A percentile compares a stretch with the other conserved stretches of the same genome.
Evolutionary conservation across 2,329 filamentous ascomycete species (phyloP).

Genomic region (Colletotrichum camelliae): DNA sequence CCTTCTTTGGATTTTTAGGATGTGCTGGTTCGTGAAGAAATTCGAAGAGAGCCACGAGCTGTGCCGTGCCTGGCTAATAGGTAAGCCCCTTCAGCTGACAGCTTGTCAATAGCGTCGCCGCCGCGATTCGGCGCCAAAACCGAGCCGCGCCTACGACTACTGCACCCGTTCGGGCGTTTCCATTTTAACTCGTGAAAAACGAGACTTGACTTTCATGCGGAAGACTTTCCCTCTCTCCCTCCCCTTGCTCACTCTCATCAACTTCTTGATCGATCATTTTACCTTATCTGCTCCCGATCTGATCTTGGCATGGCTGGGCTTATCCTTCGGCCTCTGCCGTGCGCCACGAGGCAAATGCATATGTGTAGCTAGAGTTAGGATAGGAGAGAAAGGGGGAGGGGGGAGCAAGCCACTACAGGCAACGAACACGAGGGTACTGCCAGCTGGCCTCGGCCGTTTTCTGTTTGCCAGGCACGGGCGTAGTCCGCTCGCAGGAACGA

Average conservation of each 20-base stretch:
- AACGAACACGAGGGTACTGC: not conserved
- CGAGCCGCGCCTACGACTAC: not conserved
- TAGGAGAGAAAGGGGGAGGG: not conserved
- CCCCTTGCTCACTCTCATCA: not conserved
- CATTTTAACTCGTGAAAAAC: not conserved
- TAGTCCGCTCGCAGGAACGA: not conserved
- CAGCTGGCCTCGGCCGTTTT: not conserved
- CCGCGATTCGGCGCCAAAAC: not conserved
- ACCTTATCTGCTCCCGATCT: not conserved
- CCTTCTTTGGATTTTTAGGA: not conserved
- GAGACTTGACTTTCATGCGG: not conserved
- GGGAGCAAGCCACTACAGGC: not conserved
- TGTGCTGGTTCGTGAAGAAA: not conserved
- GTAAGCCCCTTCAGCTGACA: not conserved
- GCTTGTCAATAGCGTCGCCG: slow-evolving; percentile 16
- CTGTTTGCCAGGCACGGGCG: not conserved
- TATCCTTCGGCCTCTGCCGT: slow-evolving; percentile 11
- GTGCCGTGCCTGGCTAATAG: not conserved
- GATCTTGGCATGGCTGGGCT: not conserved
- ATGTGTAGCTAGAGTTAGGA: not conserved
- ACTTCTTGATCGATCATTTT: not conserved
- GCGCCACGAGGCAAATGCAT: not conserved
- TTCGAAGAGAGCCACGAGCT: not conserved
- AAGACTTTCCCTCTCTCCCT: not conserved
- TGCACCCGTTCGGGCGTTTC: not conserved